These are phyloP conservation scores for Gilbertella persicaria DNA, from an alignment of 371 early-diverging fungal species.

Conservation along the genomic window DNA sequence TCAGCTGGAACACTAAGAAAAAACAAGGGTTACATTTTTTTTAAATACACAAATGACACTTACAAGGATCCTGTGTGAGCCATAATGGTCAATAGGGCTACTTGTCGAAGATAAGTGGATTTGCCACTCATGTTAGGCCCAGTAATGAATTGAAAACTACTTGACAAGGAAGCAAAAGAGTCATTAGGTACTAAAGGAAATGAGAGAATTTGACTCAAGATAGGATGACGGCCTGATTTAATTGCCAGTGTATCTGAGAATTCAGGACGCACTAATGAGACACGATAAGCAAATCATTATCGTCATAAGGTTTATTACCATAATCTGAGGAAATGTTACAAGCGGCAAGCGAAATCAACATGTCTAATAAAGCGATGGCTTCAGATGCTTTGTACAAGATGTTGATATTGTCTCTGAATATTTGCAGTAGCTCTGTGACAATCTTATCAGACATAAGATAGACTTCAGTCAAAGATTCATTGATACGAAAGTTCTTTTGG, in stretches of 20 bases:
- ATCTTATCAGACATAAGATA: conserved; percentile 83
- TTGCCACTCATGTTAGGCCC: conserved; percentile 99
- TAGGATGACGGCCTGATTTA: conserved; percentile 83
- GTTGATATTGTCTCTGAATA: conserved; percentile 62
- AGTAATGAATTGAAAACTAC: conserved; percentile 86
- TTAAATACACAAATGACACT: conserved; percentile 9
- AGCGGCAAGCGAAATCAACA: conserved; percentile 75
- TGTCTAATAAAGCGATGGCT: conserved; percentile 80
- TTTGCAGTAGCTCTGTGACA: conserved; percentile 58
- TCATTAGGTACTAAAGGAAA: conserved; percentile 78
- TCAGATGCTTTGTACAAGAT: conserved; percentile 80
- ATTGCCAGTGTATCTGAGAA: conserved; percentile 82
- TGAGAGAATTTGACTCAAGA: conserved; percentile 60
- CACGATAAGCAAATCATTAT: not conserved
- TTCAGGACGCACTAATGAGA: conserved; percentile 67
- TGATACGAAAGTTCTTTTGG: conserved; percentile 64
- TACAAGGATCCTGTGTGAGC: conserved; percentile 94
- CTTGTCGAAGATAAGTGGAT: conserved; percentile 91
- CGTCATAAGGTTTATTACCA: conserved; percentile 29
- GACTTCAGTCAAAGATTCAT: conserved; percentile 87
- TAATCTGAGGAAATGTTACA: conserved; percentile 57
- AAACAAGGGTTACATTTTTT: not conserved
- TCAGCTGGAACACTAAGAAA: conserved; percentile 83
- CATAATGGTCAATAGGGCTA: conserved; percentile 87
- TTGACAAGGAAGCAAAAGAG: conserved; percentile 61